Conservation (phyloP, 2,329 filamentous ascomycete species). For the Teratosphaeria nubilosa region DNA sequence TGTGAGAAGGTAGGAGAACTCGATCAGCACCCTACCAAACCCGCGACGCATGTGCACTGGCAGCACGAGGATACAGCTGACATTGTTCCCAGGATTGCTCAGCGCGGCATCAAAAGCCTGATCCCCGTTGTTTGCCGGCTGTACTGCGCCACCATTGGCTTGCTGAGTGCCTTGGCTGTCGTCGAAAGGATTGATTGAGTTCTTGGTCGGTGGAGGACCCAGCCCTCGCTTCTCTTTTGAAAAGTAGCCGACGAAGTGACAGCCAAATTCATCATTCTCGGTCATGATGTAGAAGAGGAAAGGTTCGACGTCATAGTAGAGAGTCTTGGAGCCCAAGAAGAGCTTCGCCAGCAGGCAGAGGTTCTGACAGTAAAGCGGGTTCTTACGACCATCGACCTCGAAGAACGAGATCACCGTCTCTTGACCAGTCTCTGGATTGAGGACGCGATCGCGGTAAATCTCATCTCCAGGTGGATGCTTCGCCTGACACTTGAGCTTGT, state of each 20-base stretch:
- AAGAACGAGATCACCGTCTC: conserved; percentile 60
- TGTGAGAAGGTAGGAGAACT: conserved; percentile 95
- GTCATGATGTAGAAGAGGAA: conserved; percentile 97
- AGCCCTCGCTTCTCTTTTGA: conserved; percentile 81
- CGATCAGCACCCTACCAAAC: conserved; percentile 91
- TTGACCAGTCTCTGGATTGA: conserved; percentile 34
- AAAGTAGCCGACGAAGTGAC: conserved; percentile 98
- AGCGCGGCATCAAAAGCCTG: conserved; percentile 21
- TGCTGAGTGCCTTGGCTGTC: conserved; percentile 10
- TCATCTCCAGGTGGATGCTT: conserved; percentile 97
- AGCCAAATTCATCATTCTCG: conserved; percentile 82
- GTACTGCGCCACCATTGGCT: conserved; percentile 7
- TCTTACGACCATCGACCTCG: conserved; percentile 92
- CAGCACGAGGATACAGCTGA: conserved; percentile 90
- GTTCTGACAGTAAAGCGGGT: conserved; percentile 98
- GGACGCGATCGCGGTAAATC: conserved; percentile 83
- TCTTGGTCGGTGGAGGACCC: conserved; percentile 59
- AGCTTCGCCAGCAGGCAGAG: conserved; percentile 91
- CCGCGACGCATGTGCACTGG: conserved; percentile 96
- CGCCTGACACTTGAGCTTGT: conserved; percentile 87
- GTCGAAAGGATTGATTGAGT: conserved; percentile 18
- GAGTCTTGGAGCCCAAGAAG: conserved; percentile 94
- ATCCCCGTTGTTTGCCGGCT: conserved; percentile 8
- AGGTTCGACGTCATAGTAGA: conserved; percentile 96
- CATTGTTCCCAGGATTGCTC: conserved; percentile 58